Evolutionary conservation across 352 stramenopile species (phyloP).

Genomic region (Phytopythium cucurbitacearum): DNA sequence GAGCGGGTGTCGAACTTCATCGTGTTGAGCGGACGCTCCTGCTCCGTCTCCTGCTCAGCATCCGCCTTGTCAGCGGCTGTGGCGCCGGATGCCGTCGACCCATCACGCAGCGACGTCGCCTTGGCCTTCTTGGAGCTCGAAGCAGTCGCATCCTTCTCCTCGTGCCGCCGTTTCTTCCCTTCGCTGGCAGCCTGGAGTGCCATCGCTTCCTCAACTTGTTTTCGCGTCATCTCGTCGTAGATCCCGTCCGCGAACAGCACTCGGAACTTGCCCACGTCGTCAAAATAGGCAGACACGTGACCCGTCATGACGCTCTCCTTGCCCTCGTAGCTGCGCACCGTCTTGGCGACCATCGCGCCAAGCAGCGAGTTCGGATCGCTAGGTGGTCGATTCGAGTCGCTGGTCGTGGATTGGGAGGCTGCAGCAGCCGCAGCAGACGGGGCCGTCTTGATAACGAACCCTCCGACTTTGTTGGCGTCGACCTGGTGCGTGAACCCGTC

Average conservation of each 20-base stretch:
- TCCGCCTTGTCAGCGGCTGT: constrained; percentile 6
- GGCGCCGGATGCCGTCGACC: constrained; percentile 1
- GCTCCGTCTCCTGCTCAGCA: constrained; percentile 10
- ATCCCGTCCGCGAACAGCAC: constrained; percentile 40
- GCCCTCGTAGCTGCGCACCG: constrained; percentile 44
- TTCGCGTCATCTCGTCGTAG: constrained; percentile 38
- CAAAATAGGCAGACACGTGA: constrained; percentile 45
- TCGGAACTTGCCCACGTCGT: constrained; percentile 32
- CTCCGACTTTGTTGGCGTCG: constrained; percentile 19
- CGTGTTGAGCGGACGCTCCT: constrained; percentile 25
- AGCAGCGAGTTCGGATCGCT: constrained; percentile 42
- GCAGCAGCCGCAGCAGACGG: constrained; percentile 4
- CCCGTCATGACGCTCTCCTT: constrained; percentile 28
- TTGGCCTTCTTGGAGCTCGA: constrained; percentile 14
- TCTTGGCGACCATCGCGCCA: constrained; percentile 30
- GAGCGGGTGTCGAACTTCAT: constrained; percentile 44
- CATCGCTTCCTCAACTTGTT: constrained; percentile 24
- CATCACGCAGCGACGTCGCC: constrained; percentile 1
- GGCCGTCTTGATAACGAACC: constrained; percentile 32
- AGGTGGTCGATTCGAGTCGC: not conserved
- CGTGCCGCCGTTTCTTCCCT: not conserved
- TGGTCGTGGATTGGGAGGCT: not conserved
- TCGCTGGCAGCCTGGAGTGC: constrained; percentile 4
- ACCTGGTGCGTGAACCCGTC: constrained; percentile 43
- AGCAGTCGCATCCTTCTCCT: not conserved